Conservation (phyloP, 2,329 filamentous ascomycete genomes). For the Mycosphaerella sp. region DNA sequence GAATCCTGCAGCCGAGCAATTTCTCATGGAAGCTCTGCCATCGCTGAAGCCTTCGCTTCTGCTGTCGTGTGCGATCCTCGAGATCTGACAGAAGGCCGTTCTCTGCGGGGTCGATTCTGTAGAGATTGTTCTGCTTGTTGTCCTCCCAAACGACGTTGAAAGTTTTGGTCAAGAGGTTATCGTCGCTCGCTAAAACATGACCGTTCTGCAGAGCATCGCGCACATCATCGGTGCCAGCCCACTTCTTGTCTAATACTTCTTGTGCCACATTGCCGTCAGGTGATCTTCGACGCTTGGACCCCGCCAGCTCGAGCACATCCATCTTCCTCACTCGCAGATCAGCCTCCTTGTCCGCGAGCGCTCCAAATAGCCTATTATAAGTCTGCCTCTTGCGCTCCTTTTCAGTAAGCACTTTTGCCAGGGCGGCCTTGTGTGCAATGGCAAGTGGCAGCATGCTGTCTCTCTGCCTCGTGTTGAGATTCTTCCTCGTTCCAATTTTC, state of each 20-base stretch:
- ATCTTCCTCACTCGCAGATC: slow-evolving; percentile 49
- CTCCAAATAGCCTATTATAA: slow-evolving; percentile 57
- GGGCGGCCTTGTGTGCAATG: slow-evolving; percentile 63
- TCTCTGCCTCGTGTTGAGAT: slow-evolving; percentile 30
- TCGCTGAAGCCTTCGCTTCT: slow-evolving; percentile 60
- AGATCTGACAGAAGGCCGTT: slow-evolving; percentile 62
- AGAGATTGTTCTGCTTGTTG: slow-evolving; percentile 36
- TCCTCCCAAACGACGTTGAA: slow-evolving; percentile 69
- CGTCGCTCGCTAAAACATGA: slow-evolving; percentile 51
- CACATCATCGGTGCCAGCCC: slow-evolving; percentile 72
- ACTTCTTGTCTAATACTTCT: slow-evolving; percentile 61
- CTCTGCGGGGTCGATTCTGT: slow-evolving; percentile 46
- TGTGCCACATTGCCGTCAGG: slow-evolving; percentile 38
- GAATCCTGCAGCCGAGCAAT: slow-evolving; percentile 19
- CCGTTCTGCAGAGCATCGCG: slow-evolving; percentile 64
- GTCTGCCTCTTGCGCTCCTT: slow-evolving; percentile 55
- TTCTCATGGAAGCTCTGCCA: slow-evolving; percentile 63
- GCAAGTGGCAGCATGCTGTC: slow-evolving; percentile 56
- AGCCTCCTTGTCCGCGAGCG: slow-evolving; percentile 37
- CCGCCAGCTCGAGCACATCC: slow-evolving; percentile 23
- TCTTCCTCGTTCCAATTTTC: slow-evolving; percentile 44
- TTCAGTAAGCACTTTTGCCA: slow-evolving; percentile 53
- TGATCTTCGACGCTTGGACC: slow-evolving; percentile 24
- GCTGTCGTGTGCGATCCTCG: slow-evolving; percentile 59
- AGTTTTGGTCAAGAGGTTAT: slow-evolving; percentile 53